Percentiles rank a stretch among this genome's conserved stretches.
Conservation (phyloP, 1,284 basidiomycete genomes). For the Pseudozyma thailandica region DNA sequence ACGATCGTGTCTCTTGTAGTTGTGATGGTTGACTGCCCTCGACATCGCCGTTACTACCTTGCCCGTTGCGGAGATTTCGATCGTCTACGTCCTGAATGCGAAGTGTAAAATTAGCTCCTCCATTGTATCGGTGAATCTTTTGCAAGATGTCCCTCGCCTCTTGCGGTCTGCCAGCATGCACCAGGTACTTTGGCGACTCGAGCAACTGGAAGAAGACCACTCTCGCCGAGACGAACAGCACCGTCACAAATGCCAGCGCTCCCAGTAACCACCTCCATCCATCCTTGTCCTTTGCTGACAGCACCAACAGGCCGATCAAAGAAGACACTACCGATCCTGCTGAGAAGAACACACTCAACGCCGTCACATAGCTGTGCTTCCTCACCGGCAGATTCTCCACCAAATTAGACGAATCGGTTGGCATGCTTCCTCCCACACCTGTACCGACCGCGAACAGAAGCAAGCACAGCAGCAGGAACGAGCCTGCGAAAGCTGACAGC, state of each 20-base stretch:
- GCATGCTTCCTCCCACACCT: slow-evolving; percentile 85
- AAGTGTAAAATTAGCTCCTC: slow-evolving; percentile 33
- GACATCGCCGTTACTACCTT: slow-evolving; percentile 3
- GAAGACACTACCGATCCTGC: slow-evolving; percentile 51
- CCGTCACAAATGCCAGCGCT: slow-evolving; percentile 72
- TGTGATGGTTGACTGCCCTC: slow-evolving; percentile 17
- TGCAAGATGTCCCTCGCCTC: slow-evolving; percentile 59
- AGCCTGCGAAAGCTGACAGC: slow-evolving; percentile 80
- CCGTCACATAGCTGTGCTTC: slow-evolving; percentile 91
- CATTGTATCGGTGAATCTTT: slow-evolving; percentile 54
- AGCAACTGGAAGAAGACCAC: slow-evolving; percentile 89
- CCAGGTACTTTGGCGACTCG: slow-evolving; percentile 78
- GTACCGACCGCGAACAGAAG: slow-evolving; percentile 88
- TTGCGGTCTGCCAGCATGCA: slow-evolving; percentile 45
- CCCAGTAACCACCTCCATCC: slow-evolving; percentile 54
- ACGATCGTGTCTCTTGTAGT: too few relatives aligned
- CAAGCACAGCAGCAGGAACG: slow-evolving; percentile 79
- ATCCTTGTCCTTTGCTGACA: slow-evolving; percentile 33
- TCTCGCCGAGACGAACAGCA: slow-evolving; percentile 81
- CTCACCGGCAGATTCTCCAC: slow-evolving; percentile 91
- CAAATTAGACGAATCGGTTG: slow-evolving; percentile 92
- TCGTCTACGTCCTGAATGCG: slow-evolving; percentile 49
- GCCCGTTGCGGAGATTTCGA: background rate
- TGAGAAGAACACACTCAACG: slow-evolving; percentile 83
- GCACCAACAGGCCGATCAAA: slow-evolving; percentile 42